Base-by-base conservation (phyloP, 148 eudicot genomes). In the Rheum nobile region DNA sequence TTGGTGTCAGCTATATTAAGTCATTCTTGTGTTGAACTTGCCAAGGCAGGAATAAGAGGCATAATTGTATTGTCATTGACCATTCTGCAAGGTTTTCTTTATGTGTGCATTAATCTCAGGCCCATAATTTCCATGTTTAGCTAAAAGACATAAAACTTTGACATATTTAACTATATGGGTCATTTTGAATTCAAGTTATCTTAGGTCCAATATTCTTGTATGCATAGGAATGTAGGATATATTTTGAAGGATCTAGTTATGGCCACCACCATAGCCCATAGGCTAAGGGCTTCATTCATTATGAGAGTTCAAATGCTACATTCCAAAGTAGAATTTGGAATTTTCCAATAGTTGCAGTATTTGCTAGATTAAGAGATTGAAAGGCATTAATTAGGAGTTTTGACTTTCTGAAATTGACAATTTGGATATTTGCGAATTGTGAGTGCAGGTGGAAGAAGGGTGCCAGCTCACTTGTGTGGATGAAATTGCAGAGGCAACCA, bases 361-460 rank as follows among this genome's bases (percentile, higher is more conserved):
- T 67, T 31, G 38, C 38, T 37, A 14, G 21, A 67, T 37, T 31
- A 63, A 63, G 75, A 47, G 48, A 52, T 29, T 75, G 39, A 72
- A 79, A 43, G 43, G 59, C 8, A 43, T 32, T 75, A 71, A 38
- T 74, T 72, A 63, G 1, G 44, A 3, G 1, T 6, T 38, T 70
- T 37, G 72, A 63, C 38, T 31, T 63, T 31, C 42, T 32, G 44
- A 32, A 68, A 68, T 34, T 34, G 71, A 31, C 31, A 34, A 32
- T 19, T n/a, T 24, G 22, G 34, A 68, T 82, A 73, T 28, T 72
- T 22, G 61, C 41, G 69, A 29, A 22, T 72, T 22, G 61, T 44
- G 69, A 29, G 31, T 84, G 87, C 84, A 94, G 97, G 89, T 90
- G 74, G 99, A 95, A 82, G 99, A 91, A 87, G 91, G 92, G 17